phyloP scores from a whole-genome alignment of 2,329 filamentous ascomycete species.

The Aspergillus fischeri region DNA sequence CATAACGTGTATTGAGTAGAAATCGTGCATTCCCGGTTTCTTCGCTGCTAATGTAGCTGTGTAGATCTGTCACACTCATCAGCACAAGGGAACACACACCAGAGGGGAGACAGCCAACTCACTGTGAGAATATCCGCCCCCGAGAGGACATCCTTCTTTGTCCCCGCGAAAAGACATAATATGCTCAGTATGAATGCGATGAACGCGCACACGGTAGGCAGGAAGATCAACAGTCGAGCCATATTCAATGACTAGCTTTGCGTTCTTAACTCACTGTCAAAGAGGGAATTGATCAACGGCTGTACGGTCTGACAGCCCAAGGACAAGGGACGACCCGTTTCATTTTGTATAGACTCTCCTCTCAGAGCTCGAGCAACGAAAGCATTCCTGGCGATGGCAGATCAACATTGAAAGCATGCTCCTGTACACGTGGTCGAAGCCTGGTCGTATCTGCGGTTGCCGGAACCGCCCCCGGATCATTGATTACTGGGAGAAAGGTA shows the following conservation, averaged over 20 bases:
- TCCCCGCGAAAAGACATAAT: slow-evolving; percentile 59
- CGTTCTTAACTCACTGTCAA: background rate
- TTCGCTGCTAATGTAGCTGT: slow-evolving; percentile 35
- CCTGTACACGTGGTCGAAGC: background rate
- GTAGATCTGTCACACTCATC: slow-evolving; percentile 26
- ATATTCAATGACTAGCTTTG: slow-evolving; percentile 4
- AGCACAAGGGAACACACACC: background rate
- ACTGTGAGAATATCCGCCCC: slow-evolving; percentile 56
- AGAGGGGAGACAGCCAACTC: slow-evolving; percentile 19
- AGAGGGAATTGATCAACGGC: background rate
- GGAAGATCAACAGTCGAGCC: slow-evolving; percentile 23
- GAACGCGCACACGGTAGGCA: slow-evolving; percentile 50
- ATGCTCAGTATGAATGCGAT: slow-evolving; percentile 56
- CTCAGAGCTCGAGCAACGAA: background rate
- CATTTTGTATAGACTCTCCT: background rate
- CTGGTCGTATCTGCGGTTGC: background rate
- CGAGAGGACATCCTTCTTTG: slow-evolving; percentile 53
- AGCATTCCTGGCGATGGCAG: background rate
- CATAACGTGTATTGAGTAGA: slow-evolving; percentile 59
- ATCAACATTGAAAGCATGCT: background rate
- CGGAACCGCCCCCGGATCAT: background rate
- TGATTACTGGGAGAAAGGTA: background rate
- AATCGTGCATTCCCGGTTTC: slow-evolving; percentile 54
- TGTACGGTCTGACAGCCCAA: background rate
- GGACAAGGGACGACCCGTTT: background rate